phyloP scores from a whole-genome alignment of 1,284 basidiomycete species.

The Trametes versicolor region DNA sequence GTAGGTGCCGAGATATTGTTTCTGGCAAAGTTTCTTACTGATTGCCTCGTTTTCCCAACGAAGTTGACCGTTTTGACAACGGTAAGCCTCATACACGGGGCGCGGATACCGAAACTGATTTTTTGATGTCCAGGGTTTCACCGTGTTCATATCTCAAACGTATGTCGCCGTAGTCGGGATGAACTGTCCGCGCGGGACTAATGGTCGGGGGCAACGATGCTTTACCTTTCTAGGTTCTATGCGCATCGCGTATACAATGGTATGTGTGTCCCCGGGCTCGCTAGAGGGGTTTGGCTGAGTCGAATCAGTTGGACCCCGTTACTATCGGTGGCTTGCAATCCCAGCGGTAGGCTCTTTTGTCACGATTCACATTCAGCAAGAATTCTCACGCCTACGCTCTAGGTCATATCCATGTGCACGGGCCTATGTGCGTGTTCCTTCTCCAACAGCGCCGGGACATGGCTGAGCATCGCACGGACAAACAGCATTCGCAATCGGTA shows the following conservation, averaged over 20 bases:
- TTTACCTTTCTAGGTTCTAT: constrained; percentile 6
- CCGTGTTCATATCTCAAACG: constrained; percentile 1
- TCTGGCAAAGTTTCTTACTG: not conserved
- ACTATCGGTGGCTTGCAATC: constrained; percentile 14
- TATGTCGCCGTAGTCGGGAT: not conserved
- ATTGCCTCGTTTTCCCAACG: too few relatives aligned
- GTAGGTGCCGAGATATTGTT: not conserved
- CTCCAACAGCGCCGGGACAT: not conserved
- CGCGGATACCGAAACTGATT: not conserved
- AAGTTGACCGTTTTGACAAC: not conserved
- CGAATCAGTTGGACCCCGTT: constrained; percentile 3
- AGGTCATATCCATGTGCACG: constrained; percentile 5
- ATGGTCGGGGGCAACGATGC: not conserved
- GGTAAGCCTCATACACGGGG: not conserved
- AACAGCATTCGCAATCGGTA: constrained; percentile 4
- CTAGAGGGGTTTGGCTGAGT: not conserved
- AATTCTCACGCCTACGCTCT: not conserved
- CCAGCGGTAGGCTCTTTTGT: constrained; percentile 3
- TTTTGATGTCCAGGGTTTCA: not conserved
- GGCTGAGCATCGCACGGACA: not conserved
- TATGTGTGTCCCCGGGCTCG: not conserved
- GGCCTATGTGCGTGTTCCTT: not conserved
- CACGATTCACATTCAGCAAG: too few relatives aligned
- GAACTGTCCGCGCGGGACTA: not conserved
- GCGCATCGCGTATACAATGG: constrained; percentile 6